phyloP scores from a whole-genome alignment of 192 early-diverging fungal species.

The Podila epicladia region DNA sequence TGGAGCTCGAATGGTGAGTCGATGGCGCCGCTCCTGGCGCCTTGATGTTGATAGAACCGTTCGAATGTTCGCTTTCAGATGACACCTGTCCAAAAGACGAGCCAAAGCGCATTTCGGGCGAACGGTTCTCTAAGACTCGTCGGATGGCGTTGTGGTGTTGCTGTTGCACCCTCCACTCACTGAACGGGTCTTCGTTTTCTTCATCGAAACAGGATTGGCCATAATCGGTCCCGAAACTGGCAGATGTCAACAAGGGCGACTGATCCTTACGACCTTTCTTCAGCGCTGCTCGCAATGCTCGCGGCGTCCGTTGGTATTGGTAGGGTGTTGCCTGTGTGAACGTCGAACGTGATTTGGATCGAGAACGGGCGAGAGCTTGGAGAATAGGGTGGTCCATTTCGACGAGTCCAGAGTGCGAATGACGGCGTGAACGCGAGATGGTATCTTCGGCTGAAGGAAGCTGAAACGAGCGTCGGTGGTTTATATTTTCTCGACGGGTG shows the following conservation, averaged over 20 bases:
- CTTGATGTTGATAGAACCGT: neutral
- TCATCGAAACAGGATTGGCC: neutral
- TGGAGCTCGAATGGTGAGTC: neutral
- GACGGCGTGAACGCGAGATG: constrained; percentile 12
- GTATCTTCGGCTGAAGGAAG: neutral
- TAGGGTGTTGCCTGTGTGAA: constrained; percentile 9
- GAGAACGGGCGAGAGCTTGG: constrained; percentile 1
- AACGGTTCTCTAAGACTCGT: neutral
- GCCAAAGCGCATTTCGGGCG: neutral
- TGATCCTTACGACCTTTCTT: constrained; percentile 38
- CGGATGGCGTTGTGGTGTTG: neutral
- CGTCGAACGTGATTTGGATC: constrained; percentile 13
- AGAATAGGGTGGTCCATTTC: neutral
- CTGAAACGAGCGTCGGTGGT: neutral
- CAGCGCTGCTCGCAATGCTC: constrained; percentile 18
- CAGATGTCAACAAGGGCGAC: constrained; percentile 39
- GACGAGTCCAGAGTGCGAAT: constrained; percentile 30
- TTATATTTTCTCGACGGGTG: neutral
- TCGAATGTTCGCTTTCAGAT: neutral
- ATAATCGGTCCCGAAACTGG: constrained; percentile 33
- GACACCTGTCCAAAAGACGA: neutral
- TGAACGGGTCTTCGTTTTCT: constrained; percentile 5
- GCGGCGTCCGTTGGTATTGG: constrained; percentile 28
- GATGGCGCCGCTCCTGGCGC: neutral
- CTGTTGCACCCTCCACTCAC: neutral